Percentiles rank a stretch among this genome's conserved stretches.
Evolutionary conservation across 805 yeast species (phyloP).

Genomic region (Monosporozyma siamensis): DNA sequence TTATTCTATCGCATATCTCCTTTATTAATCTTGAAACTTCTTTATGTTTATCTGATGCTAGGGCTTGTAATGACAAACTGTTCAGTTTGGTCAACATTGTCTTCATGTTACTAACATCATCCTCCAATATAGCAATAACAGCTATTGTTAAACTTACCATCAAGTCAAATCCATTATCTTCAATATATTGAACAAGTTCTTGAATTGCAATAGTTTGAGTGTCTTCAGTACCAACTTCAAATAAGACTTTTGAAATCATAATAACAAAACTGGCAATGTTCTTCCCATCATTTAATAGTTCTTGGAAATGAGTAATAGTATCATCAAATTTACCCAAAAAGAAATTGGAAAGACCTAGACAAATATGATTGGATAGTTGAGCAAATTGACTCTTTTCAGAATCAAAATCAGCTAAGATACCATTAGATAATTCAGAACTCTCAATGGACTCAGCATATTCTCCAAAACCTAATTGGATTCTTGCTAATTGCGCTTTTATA

Average conservation of each 20-base stretch:
- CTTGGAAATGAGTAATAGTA: constrained; percentile 58
- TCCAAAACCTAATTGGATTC: constrained; percentile 55
- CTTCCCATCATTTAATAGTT: constrained; percentile 47
- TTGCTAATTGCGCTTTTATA: constrained; percentile 61
- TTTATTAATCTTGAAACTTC: constrained; percentile 52
- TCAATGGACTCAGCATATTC: constrained; percentile 53
- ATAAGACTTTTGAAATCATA: constrained; percentile 68
- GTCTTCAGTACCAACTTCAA: constrained; percentile 66
- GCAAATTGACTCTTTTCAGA: constrained; percentile 27
- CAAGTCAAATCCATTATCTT: constrained; percentile 54
- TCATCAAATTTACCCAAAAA: constrained; percentile 53
- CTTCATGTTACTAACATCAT: constrained; percentile 45
- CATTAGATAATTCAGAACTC: constrained; percentile 46
- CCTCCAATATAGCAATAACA: constrained; percentile 62
- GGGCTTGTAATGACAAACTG: constrained; percentile 37
- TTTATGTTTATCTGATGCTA: constrained; percentile 42
- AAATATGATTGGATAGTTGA: constrained; percentile 51
- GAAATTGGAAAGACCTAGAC: constrained; percentile 63
- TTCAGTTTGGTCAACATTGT: constrained; percentile 59
- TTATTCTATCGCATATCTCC: constrained; percentile 36
- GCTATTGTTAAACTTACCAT: constrained; percentile 67
- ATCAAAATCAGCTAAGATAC: constrained; percentile 37
- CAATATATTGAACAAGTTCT: constrained; percentile 62
- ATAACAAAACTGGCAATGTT: constrained; percentile 60
- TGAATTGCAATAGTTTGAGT: constrained; percentile 78